These are phyloP conservation scores for Sporobolomyces phaffii DNA, from an alignment of 768 basidiomycete genomes.

Conservation along the genomic window DNA sequence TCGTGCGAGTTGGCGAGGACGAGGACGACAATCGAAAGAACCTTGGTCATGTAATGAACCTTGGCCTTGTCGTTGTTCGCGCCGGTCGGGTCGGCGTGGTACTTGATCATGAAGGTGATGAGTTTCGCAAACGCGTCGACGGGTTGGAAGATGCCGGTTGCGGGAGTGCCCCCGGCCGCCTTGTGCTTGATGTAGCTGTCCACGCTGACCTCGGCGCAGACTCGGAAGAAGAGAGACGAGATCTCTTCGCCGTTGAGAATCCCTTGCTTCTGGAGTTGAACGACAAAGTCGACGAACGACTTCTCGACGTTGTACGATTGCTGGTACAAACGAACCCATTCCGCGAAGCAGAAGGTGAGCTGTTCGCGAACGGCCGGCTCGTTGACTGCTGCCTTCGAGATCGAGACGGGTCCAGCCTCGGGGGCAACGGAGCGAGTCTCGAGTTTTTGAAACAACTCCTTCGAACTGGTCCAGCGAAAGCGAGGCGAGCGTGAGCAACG, in stretches of 20 bases:
- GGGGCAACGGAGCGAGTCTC: slow-evolving; percentile 51
- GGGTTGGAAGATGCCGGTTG: slow-evolving; percentile 77
- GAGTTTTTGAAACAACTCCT: slow-evolving; percentile 69
- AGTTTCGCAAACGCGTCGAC: slow-evolving; percentile 91
- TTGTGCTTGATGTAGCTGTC: slow-evolving; percentile 61
- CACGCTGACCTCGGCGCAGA: slow-evolving; percentile 90
- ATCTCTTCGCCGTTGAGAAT: slow-evolving; percentile 92
- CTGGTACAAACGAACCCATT: slow-evolving; percentile 95
- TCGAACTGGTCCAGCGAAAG: too few relatives aligned
- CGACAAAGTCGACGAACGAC: slow-evolving; percentile 91
- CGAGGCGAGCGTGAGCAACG: background rate
- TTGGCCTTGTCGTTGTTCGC: slow-evolving; percentile 90
- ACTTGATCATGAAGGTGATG: slow-evolving; percentile 97
- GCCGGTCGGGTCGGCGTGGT: slow-evolving; percentile 87
- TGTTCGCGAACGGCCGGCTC: slow-evolving; percentile 45
- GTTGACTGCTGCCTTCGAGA: slow-evolving; percentile 33
- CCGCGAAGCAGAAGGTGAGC: slow-evolving; percentile 46
- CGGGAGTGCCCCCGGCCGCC: slow-evolving; percentile 51
- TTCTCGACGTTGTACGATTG: slow-evolving; percentile 85
- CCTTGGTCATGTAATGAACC: slow-evolving; percentile 93
- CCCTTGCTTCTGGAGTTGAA: slow-evolving; percentile 92
- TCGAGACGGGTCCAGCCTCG: slow-evolving; percentile 26
- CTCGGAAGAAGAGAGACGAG: slow-evolving; percentile 96
- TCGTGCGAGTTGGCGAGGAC: slow-evolving; percentile 92
- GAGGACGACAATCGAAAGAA: slow-evolving; percentile 91